A percentile compares a stretch with the other conserved stretches of the same genome.
phyloP scores from a whole-genome alignment of 2,329 filamentous ascomycete genomes.

The Teratosphaeria nubilosa region DNA sequence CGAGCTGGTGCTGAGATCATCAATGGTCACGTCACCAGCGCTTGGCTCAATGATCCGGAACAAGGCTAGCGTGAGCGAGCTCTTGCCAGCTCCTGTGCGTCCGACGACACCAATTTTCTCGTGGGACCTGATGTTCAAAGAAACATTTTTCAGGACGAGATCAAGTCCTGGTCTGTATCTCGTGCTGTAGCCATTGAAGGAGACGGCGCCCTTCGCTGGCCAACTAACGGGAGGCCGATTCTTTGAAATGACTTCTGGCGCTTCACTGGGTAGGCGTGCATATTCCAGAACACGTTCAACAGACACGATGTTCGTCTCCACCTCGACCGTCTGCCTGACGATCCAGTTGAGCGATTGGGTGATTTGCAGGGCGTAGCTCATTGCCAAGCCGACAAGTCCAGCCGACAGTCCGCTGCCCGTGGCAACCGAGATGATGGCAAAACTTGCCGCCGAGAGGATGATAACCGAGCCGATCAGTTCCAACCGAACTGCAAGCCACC shows the following conservation, averaged over 20 bases:
- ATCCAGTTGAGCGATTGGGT: conserved; percentile 98
- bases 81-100: conserved; percentile 91
- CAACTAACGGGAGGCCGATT: conserved; percentile 80
- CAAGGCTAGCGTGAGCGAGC: conserved; percentile 78
- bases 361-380: conserved; percentile 96
- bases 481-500: conserved; percentile 89
- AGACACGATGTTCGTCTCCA: conserved; percentile 99
- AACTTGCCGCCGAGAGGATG: conserved; percentile 75
- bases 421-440: conserved; percentile 71
- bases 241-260: conserved; percentile 84
- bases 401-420: conserved; percentile 53
- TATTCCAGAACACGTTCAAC: conserved; percentile 97
- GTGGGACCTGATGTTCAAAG: conserved; percentile 81
- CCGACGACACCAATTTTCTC: conserved; percentile 98
- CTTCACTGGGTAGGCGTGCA: conserved; percentile 80
- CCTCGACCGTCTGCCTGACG: conserved; percentile 93
- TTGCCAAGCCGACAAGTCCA: conserved; percentile 79
- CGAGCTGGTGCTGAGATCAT: conserved; percentile 75
- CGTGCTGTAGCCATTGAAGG: conserved; percentile 89
- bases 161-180: conserved; percentile 84
- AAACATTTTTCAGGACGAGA: conserved; percentile 86
- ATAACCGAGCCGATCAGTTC: conserved; percentile 94
- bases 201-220: conserved; percentile 79
- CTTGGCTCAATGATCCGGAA: conserved; percentile 92
- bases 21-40: conserved; percentile 77